These are phyloP conservation scores for Populus davidiana DNA, from an alignment of 345 rosid genomes.

Conservation along the genomic window DNA sequence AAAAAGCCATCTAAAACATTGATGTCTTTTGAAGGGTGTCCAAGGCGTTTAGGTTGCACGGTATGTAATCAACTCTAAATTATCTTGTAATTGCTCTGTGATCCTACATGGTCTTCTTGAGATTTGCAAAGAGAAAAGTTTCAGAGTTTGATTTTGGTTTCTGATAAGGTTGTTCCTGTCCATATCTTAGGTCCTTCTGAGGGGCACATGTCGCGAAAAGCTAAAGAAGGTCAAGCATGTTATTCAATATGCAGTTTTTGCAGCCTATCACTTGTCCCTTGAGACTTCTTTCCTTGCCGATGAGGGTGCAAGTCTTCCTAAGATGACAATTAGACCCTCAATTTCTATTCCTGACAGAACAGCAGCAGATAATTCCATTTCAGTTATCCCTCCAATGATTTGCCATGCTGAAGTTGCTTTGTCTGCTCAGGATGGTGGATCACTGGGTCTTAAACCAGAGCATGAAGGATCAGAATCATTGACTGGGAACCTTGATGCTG, in stretches of 20 bases:
- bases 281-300: constrained; percentile 99
- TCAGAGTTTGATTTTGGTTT: constrained; percentile 3
- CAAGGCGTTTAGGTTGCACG: constrained; percentile 98
- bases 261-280: constrained; percentile 88
- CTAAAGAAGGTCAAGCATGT: constrained; percentile 93
- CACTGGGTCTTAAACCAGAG: constrained; percentile 26
- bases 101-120: background rate
- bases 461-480: constrained; percentile 35
- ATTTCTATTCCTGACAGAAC: constrained; percentile 42
- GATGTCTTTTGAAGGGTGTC: constrained; percentile 99
- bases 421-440: constrained; percentile 35
- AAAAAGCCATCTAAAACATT: constrained; percentile 82
- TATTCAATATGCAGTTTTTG: constrained; percentile 88
- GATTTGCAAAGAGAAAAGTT: background rate
- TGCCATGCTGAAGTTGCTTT: constrained; percentile 28
- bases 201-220: constrained; percentile 72
- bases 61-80: constrained; percentile 36
- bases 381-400: constrained; percentile 30
- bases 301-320: constrained; percentile 97
- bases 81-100: background rate
- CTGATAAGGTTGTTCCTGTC: constrained; percentile 21
- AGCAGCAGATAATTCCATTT: constrained; percentile 36
- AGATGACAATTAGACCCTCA: constrained; percentile 39
- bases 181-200: constrained; percentile 61
- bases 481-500: constrained; percentile 37